A percentile compares a stretch with the other conserved stretches of the same genome.
Evolutionary conservation across 1,284 basidiomycete species (phyloP).

Genomic region (Puccinia brachypodii): DNA sequence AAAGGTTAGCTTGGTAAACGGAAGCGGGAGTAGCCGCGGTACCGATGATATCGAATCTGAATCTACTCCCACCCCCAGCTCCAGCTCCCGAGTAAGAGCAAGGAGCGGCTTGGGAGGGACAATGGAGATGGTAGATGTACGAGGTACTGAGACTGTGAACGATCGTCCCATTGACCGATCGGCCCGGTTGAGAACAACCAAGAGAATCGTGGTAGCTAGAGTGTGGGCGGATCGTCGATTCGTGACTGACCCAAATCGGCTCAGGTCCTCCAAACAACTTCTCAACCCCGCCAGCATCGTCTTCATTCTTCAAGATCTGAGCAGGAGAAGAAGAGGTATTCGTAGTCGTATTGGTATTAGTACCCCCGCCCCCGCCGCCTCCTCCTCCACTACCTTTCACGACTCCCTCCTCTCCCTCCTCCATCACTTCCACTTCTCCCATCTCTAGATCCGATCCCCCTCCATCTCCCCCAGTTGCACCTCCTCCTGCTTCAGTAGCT

Average conservation of each 20-base stretch:
- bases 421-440: background rate
- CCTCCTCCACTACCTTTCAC: background rate
- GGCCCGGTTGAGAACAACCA: background rate
- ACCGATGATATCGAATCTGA: constrained; percentile 23
- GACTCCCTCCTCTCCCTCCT: constrained; percentile 5
- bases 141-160: constrained; percentile 23
- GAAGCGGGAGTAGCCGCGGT: background rate
- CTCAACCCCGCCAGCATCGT: background rate
- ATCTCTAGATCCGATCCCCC: background rate
- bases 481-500: background rate
- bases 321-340: too few species aligned
- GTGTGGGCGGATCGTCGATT: constrained; percentile 24
- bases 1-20: constrained; percentile 6
- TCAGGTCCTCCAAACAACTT: background rate
- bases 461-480: background rate
- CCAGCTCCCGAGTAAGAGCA: background rate
- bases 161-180: constrained; percentile 21
- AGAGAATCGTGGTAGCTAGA: background rate
- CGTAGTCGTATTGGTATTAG: too few species aligned
- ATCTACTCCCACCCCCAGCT: background rate
- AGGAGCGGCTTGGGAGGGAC: background rate
- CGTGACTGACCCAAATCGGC: constrained; percentile 21
- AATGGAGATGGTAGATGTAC: constrained; percentile 2
- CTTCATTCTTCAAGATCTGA: background rate
- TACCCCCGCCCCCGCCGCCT: background rate